A percentile compares a stretch with the other conserved stretches of the same genome.
Conservation (phyloP, 2,329 filamentous ascomycete genomes). For the Calonectria pseudoturangicola region DNA sequence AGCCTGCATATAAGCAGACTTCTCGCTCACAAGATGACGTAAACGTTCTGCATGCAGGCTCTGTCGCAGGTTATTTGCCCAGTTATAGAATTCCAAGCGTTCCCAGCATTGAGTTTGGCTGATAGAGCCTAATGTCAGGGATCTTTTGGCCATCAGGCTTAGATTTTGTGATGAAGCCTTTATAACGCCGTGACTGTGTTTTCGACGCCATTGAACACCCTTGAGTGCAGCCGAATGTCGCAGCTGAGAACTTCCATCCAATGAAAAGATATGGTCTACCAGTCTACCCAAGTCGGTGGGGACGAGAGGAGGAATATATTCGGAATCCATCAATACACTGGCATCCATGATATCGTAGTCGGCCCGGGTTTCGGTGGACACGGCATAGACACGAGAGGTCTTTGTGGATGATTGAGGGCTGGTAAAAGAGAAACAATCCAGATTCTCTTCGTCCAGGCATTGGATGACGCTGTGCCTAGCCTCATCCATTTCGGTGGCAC, state of each 20-base stretch:
- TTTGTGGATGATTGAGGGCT: constrained; percentile 53
- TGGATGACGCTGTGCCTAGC: constrained; percentile 77
- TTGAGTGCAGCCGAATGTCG: constrained; percentile 90
- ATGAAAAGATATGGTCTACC: constrained; percentile 84
- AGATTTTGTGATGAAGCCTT: constrained; percentile 47
- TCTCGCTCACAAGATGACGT: constrained; percentile 48
- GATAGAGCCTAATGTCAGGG: constrained; percentile 45
- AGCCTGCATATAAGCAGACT: constrained; percentile 34
- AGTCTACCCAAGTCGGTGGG: constrained; percentile 83
- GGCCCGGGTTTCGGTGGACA: constrained; percentile 83
- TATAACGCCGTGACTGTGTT: constrained; percentile 48
- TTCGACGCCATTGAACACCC: constrained; percentile 81
- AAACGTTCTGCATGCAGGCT: constrained; percentile 60
- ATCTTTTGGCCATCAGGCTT: constrained; percentile 40
- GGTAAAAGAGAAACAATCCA: constrained; percentile 81
- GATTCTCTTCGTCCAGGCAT: constrained; percentile 73
- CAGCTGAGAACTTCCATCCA: constrained; percentile 86
- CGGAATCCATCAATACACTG: constrained; percentile 92
- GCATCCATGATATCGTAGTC: constrained; percentile 93
- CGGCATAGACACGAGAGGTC: constrained; percentile 76
- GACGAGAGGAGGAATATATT: constrained; percentile 88
- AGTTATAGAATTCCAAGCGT: constrained; percentile 60
- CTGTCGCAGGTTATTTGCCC: constrained; percentile 61
- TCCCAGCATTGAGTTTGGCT: constrained; percentile 53
- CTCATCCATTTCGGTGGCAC: constrained; percentile 71